Evolutionary conservation across 768 basidiomycete species (phyloP).

Genomic region (Floccularia luteovirens): DNA sequence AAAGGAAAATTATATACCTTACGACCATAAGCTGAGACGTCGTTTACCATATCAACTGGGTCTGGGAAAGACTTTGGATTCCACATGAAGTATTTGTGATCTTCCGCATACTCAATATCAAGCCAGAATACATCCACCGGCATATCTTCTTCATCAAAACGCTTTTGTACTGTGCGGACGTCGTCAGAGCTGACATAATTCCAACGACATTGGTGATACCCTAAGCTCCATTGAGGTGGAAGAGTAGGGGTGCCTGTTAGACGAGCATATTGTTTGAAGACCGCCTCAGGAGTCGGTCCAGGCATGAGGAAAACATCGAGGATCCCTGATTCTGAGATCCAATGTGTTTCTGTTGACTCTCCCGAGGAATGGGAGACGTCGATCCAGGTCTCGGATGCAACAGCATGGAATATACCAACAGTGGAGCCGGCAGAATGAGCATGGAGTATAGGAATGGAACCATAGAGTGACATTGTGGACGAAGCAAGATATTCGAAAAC

Average conservation of each 20-base stretch:
- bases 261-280: constrained; percentile 80
- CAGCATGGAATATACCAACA: constrained; percentile 82
- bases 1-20: constrained; percentile 73
- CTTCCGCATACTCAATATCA: constrained; percentile 91
- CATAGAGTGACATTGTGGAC: constrained; percentile 77
- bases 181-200: constrained; percentile 93
- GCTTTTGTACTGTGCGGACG: constrained; percentile 72
- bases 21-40: constrained; percentile 76
- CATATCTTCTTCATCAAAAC: constrained; percentile 92
- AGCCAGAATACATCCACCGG: constrained; percentile 97
- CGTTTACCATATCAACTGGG: constrained; percentile 88
- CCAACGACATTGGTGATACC: constrained; percentile 98
- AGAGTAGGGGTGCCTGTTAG: constrained; percentile 83
- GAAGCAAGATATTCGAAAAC: constrained; percentile 93
- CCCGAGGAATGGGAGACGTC: constrained; percentile 70
- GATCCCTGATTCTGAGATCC: constrained; percentile 97
- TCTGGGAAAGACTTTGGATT: constrained; percentile 88
- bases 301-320: constrained; percentile 92
- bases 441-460: constrained; percentile 88
- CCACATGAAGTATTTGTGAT: constrained; percentile 98
- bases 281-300: constrained; percentile 74
- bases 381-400: constrained; percentile 92
- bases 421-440: constrained; percentile 86
- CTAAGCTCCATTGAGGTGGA: constrained; percentile 89
- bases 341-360: constrained; percentile 81